These are phyloP conservation scores for Bremia lactucae DNA, from an alignment of 352 stramenopile genomes.

Conservation along the genomic window DNA sequence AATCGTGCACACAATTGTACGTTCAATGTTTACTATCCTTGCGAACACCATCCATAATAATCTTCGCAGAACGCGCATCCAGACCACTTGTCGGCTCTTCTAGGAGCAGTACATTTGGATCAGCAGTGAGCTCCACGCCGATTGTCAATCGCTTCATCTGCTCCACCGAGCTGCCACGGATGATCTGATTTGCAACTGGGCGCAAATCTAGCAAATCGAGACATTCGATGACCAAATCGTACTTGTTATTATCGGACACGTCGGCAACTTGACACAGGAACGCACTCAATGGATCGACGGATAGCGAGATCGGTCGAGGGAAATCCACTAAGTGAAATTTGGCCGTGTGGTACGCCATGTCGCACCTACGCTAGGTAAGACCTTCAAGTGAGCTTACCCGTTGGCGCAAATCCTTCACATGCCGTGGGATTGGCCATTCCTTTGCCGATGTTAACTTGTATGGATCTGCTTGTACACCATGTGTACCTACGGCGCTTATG, in stretches of 20 bases:
- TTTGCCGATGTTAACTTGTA: no score
- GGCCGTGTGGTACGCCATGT: no score
- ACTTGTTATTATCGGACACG: constrained; percentile 21
- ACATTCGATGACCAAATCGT: background rate
- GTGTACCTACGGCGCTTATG: no score
- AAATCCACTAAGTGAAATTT: constrained; percentile 13
- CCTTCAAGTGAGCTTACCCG: no score
- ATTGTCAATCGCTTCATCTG: background rate
- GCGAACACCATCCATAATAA: background rate
- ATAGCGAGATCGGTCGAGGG: constrained; percentile 35
- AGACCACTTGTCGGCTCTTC: background rate
- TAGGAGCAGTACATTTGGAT: background rate
- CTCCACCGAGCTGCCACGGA: background rate
- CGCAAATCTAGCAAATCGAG: background rate
- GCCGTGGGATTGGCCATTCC: no score
- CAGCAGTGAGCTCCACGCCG: background rate
- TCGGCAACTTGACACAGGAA: constrained; percentile 19
- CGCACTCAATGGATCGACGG: constrained; percentile 29
- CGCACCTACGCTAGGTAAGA: no score
- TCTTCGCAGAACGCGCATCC: background rate
- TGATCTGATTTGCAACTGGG: background rate
- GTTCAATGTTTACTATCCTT: background rate
- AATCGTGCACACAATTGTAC: background rate
- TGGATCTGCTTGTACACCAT: no score
- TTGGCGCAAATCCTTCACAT: no score